Percentiles rank a stretch among this genome's conserved stretches.
Evolutionary conservation across 2,329 filamentous ascomycete species (phyloP).

Genomic region (Botrytis elliptica): DNA sequence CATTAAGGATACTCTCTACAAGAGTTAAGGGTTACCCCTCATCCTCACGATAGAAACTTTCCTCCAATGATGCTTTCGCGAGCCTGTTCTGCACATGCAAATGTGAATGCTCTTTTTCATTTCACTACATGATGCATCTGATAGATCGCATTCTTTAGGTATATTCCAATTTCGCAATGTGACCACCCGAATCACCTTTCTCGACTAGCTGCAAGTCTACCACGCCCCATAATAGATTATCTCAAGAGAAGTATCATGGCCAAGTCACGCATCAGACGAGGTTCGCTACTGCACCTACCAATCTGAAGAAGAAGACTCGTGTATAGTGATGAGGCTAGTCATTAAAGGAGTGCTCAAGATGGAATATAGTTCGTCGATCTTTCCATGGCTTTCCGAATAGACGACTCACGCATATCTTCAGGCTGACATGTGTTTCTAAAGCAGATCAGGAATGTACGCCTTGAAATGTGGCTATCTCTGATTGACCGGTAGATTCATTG

Average conservation of each 20-base stretch:
- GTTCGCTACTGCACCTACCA: neutral
- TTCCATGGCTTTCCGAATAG: slow-evolving; percentile 6
- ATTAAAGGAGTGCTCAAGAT: neutral
- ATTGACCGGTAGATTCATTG: neutral
- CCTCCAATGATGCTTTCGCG: neutral
- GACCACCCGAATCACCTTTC: slow-evolving; percentile 10
- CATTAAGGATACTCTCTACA: neutral
- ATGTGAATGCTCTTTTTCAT: neutral
- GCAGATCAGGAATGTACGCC: neutral
- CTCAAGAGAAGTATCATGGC: neutral
- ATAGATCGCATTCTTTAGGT: slow-evolving; percentile 19
- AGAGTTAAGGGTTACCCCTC: slow-evolving; percentile 6
- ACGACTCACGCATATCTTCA: neutral
- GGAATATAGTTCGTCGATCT: slow-evolving; percentile 1
- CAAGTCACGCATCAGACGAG: slow-evolving; percentile 5
- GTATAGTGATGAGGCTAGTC: neutral
- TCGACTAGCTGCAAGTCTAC: neutral
- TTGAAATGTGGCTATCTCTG: slow-evolving; percentile 16
- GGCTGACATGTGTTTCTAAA: slow-evolving; percentile 2
- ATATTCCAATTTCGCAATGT: slow-evolving; percentile 11
- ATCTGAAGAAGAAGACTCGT: neutral
- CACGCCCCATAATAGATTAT: slow-evolving; percentile 19
- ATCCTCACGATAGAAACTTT: neutral
- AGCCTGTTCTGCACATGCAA: slow-evolving; percentile 17
- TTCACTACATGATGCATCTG: slow-evolving; percentile 15